Base-by-base conservation (phyloP, 176 grass and related monocot species). In the Lolium perenne region DNA sequence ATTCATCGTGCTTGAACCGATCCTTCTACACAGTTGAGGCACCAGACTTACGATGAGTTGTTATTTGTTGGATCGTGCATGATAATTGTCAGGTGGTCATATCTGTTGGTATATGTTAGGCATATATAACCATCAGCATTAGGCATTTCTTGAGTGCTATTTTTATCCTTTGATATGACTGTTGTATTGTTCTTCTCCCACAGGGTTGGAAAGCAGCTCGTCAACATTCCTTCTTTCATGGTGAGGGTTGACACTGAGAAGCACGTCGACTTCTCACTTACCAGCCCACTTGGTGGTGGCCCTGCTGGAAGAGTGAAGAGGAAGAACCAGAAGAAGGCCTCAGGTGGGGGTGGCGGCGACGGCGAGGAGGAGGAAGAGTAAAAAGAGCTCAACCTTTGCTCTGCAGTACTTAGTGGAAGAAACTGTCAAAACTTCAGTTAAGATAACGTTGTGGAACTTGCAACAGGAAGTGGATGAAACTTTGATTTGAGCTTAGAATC, bases 191-290 rank as follows among this genome's bases (percentile, higher is more conserved):
- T 86, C 25, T 38, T 86, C 46, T 51, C 2, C 72, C 4, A 71
- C 82, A 94, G 90, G 66, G 90, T 94, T 20, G 90, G 90, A 43
- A 92, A 88, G 84, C 93, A 94, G 57, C 32, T 35, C 32, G 32
- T 35, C 32, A 35, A 35, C 32, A 35, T 35, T 35, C 32, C 32
- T 35, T 35, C 32, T 35, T 35, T 35, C 32, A 35, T 35, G 32
- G 32, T 35, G 32, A 35, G 32, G 32, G 32, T 35, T 35, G 32
- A 35, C 32, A 35, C 32, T 35, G 32, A 35, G 32, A 35, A 35
- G 2, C 32, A 35, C 32, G 32, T 35, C 32, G 32, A 35, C 32
- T 35, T 35, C 32, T 35, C 32, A 35, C 32, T 35, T 2, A 35
- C 32, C 32, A 35, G 32, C 32, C 32, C 32, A 35, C 32, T 35